A percentile compares a stretch with the other conserved stretches of the same genome.
These are phyloP conservation scores for Kodamaea sagamina DNA, from an alignment of 805 yeast genomes.

Conservation along the genomic window DNA sequence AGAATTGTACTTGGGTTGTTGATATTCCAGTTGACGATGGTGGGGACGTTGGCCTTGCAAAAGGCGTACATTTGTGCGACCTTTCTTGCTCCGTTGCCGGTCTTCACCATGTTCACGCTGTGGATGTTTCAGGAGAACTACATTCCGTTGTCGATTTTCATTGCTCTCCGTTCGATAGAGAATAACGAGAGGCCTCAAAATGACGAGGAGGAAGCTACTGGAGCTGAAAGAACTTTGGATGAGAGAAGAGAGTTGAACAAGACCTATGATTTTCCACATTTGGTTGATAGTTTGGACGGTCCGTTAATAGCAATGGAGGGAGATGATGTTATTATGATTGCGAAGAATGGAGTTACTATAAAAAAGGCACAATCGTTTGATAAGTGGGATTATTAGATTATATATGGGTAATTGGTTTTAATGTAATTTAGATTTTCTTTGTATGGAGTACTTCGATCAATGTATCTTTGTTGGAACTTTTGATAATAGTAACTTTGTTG, in stretches of 20 bases:
- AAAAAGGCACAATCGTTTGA: slow-evolving; percentile 23
- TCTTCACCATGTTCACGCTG: slow-evolving; percentile 61
- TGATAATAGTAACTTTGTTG: too few species aligned
- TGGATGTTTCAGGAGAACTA: slow-evolving; percentile 84
- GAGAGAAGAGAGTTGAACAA: slow-evolving; percentile 73
- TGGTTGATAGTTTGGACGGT: slow-evolving; percentile 72
- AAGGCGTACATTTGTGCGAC: slow-evolving; percentile 77
- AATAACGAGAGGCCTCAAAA: slow-evolving; percentile 38
- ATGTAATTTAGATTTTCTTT: too few species aligned
- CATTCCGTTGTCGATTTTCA: slow-evolving; percentile 77
- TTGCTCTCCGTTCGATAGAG: slow-evolving; percentile 81
- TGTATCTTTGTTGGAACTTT: too few species aligned
- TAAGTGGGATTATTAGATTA: slow-evolving; percentile 17
- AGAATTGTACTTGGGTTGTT: slow-evolving; percentile 79
- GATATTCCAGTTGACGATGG: slow-evolving; percentile 88
- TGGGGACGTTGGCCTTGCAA: slow-evolving; percentile 82
- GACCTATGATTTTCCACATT: slow-evolving; percentile 75
- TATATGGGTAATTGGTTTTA: not conserved
- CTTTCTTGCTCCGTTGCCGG: slow-evolving; percentile 73
- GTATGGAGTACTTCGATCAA: too few species aligned
- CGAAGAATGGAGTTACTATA: slow-evolving; percentile 31
- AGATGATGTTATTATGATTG: slow-evolving; percentile 32
- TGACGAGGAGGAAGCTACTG: slow-evolving; percentile 20
- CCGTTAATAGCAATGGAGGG: slow-evolving; percentile 79
- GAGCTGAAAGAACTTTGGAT: slow-evolving; percentile 57